These are phyloP conservation scores for Laguncularia racemosa DNA, from an alignment of 345 rosid genomes.

Conservation along the genomic window DNA sequence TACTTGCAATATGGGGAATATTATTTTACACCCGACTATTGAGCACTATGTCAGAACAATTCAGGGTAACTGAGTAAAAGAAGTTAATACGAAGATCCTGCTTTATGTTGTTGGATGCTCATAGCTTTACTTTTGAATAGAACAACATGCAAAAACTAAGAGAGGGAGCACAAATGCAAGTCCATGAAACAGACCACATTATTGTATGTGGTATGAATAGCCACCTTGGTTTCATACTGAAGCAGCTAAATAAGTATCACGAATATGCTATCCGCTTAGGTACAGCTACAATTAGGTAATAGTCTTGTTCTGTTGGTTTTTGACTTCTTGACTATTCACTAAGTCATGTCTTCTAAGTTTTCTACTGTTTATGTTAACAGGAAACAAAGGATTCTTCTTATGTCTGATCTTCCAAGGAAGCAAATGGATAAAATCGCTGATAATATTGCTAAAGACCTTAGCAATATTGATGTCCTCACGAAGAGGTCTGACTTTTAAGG, in stretches of 20 bases:
- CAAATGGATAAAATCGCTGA: slow-evolving; percentile 89
- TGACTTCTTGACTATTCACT: not conserved
- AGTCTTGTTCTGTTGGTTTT: slow-evolving; percentile 5
- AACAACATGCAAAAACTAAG: slow-evolving; percentile 83
- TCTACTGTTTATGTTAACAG: slow-evolving; percentile 20
- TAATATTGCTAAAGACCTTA: slow-evolving; percentile 60
- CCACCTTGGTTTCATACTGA: slow-evolving; percentile 70
- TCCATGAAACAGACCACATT: slow-evolving; percentile 84
- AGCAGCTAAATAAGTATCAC: slow-evolving; percentile 88
- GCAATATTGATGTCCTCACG: slow-evolving; percentile 80
- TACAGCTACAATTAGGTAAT: slow-evolving; percentile 86
- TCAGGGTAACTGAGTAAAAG: slow-evolving; percentile 51
- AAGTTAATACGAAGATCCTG: slow-evolving; percentile 6
- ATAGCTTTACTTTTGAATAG: slow-evolving; percentile 27
- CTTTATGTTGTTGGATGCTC: slow-evolving; percentile 13
- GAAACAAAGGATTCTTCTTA: slow-evolving; percentile 89
- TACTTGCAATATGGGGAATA: slow-evolving; percentile 94
- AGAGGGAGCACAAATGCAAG: slow-evolving; percentile 98
- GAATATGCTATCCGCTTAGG: slow-evolving; percentile 88
- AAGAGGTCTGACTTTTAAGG: slow-evolving; percentile 45
- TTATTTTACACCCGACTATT: slow-evolving; percentile 84
- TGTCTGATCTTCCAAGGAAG: slow-evolving; percentile 96
- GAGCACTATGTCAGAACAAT: slow-evolving; percentile 97
- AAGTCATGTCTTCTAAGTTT: no score
- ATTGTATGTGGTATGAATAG: slow-evolving; percentile 83